These are phyloP conservation scores for Suillus spraguei DNA, from an alignment of 768 basidiomycete genomes.

Conservation along the genomic window DNA sequence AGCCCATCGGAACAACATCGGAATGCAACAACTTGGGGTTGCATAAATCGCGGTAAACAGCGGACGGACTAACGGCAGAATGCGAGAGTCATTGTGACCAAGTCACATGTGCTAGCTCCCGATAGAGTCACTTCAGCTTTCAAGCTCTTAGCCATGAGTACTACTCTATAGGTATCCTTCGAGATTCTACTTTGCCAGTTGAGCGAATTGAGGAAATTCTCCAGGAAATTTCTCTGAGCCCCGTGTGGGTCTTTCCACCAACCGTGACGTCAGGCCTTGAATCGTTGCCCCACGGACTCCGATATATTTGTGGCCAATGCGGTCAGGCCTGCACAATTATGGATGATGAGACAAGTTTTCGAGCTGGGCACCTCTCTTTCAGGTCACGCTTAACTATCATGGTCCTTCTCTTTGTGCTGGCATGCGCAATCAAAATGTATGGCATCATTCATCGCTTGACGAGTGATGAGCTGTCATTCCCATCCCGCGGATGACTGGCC, in stretches of 20 bases:
- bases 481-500: neutral
- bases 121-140: neutral
- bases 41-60: neutral
- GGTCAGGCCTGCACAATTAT: neutral
- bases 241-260: neutral
- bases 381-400: neutral
- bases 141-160: neutral
- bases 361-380: neutral
- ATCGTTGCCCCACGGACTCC: neutral
- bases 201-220: neutral
- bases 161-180: neutral
- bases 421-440: neutral
- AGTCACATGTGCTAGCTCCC: neutral
- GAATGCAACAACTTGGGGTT: neutral
- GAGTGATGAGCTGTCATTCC: conserved; percentile 2
- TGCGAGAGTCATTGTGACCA: neutral
- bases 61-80: neutral
- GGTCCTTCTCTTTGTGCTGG: conserved; percentile 2
- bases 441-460: neutral
- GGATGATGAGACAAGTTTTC: neutral
- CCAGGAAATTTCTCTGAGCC: neutral
- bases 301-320: neutral
- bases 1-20: neutral
- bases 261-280: neutral
- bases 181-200: neutral